Evolutionary conservation across 257 asterid species (phyloP).

Genomic region (Solanum dulcamara): DNA sequence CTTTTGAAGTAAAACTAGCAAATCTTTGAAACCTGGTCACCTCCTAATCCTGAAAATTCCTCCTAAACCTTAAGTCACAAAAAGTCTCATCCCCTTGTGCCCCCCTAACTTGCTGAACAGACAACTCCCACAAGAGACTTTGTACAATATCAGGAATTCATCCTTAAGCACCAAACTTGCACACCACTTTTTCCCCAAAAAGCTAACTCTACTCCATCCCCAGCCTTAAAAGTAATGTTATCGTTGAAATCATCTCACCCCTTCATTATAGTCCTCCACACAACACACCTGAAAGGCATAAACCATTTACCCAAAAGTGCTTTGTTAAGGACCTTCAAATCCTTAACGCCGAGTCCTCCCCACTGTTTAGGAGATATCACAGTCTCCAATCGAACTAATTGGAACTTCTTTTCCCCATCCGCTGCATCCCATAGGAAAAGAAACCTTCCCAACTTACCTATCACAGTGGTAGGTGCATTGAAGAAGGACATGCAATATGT

Average conservation of each 20-base stretch:
- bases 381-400: neutral
- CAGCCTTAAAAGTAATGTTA: neutral
- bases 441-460: neutral
- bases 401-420: neutral
- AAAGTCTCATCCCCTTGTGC: neutral
- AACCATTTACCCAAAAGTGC: neutral
- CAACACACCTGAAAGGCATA: neutral
- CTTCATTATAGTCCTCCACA: neutral
- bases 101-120: neutral
- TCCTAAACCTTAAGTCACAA: neutral
- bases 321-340: no score
- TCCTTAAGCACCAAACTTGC: neutral
- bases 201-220: neutral
- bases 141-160: neutral
- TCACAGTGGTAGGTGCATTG: neutral
- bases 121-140: neutral
- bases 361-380: neutral
- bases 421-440: neutral
- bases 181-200: neutral
- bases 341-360: neutral
- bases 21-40: neutral
- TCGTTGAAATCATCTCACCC: neutral
- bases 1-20: neutral
- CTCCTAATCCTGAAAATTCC: neutral
- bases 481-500: neutral